These are phyloP conservation scores for Maudiozyma humilis DNA, from an alignment of 1,139 yeast species.

Conservation along the genomic window DNA sequence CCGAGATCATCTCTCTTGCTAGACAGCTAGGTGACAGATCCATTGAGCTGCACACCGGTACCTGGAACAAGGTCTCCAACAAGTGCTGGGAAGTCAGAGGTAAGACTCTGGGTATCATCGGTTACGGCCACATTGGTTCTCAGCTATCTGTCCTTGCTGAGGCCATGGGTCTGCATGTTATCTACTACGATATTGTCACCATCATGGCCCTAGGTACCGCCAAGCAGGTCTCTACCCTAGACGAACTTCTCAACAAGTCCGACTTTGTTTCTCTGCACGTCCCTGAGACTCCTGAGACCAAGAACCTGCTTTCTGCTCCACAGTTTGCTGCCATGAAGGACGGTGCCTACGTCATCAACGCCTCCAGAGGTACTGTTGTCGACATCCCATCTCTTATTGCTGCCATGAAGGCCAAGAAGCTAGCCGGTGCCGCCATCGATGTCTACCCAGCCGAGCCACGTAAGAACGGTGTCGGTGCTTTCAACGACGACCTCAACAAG, in stretches of 20 bases:
- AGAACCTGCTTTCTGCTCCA: slow-evolving; percentile 78
- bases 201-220: slow-evolving; percentile 97
- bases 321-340: slow-evolving; percentile 95
- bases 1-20: slow-evolving; percentile 86
- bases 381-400: slow-evolving; percentile 89
- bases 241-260: slow-evolving; percentile 69
- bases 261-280: slow-evolving; percentile 93
- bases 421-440: slow-evolving; percentile 96
- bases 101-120: slow-evolving; percentile 91
- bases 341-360: slow-evolving; percentile 89
- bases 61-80: slow-evolving; percentile 94
- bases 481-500: slow-evolving; percentile 59
- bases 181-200: slow-evolving; percentile 85
- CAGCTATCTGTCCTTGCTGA: slow-evolving; percentile 96
- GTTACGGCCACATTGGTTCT: slow-evolving; percentile 97
- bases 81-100: slow-evolving; percentile 99
- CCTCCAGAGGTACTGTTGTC: slow-evolving; percentile 95
- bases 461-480: slow-evolving; percentile 82
- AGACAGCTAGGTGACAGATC: slow-evolving; percentile 97
- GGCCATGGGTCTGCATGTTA: slow-evolving; percentile 94
- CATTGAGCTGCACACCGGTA: slow-evolving; percentile 90
- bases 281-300: slow-evolving; percentile 90
- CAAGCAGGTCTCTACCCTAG: slow-evolving; percentile 77
- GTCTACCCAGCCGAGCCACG: slow-evolving; percentile 98
- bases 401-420: slow-evolving; percentile 86